Evolutionary conservation across 139 green algal species (phyloP).

Genomic region (Klebsormidium nitens): DNA sequence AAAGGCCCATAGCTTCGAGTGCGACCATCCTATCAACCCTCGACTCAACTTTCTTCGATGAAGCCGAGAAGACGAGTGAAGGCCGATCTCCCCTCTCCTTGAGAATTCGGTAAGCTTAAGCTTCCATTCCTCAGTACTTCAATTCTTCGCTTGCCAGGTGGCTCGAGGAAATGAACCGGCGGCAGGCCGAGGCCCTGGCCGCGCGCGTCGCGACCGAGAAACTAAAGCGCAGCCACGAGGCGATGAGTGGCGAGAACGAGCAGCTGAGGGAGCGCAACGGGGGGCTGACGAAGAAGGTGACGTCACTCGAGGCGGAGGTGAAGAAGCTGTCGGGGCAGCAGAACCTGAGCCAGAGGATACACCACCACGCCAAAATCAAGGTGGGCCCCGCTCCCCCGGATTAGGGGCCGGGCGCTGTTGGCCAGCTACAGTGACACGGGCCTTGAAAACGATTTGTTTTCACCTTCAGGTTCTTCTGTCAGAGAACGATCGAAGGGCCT

Average conservation of each 20-base stretch:
- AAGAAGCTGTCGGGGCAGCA: slow-evolving; percentile 7
- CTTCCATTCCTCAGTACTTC: no score
- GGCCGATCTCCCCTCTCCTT: no score
- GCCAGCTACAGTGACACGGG: no score
- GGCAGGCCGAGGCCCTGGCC: neutral
- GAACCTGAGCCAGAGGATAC: slow-evolving; percentile 10
- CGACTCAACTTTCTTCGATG: no score
- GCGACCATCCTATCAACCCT: no score
- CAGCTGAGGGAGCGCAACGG: neutral
- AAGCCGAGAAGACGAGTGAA: no score
- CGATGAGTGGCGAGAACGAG: neutral
- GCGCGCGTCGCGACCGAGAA: neutral
- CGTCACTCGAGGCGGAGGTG: neutral
- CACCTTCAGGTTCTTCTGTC: neutral
- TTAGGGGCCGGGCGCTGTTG: no score
- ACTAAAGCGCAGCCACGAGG: neutral
- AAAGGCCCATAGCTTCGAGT: no score
- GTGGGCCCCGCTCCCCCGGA: neutral
- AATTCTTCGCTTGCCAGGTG: slow-evolving; percentile 2
- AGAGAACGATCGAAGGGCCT: neutral
- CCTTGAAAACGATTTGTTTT: neutral
- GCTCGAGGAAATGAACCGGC: neutral
- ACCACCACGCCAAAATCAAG: slow-evolving; percentile 12
- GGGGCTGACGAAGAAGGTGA: neutral
- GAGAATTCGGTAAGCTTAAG: no score